phyloP scores from a whole-genome alignment of 1,139 yeast species.

The Magnusiomyces tetraspermus region DNA sequence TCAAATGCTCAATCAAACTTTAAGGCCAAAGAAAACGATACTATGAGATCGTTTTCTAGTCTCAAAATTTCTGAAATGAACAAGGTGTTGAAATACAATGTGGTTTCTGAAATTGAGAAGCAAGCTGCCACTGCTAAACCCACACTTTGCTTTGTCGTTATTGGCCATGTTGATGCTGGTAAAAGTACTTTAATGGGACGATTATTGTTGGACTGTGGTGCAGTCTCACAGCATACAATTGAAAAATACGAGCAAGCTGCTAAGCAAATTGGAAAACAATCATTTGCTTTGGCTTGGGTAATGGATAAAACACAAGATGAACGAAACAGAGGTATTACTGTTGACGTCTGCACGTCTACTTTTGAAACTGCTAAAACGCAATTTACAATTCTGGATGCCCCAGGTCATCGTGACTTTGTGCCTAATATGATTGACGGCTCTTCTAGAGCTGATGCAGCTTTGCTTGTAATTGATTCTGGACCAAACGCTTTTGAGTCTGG shows the following conservation, averaged over 20 bases:
- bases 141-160: constrained; percentile 54
- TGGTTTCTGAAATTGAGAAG: constrained; percentile 33
- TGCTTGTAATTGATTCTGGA: constrained; percentile 68
- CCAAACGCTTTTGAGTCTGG: constrained; percentile 87
- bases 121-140: constrained; percentile 58
- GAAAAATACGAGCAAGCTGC: constrained; percentile 76
- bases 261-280: constrained; percentile 74
- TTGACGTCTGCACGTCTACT: constrained; percentile 78
- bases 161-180: constrained; percentile 97
- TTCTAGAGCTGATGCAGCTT: constrained; percentile 66
- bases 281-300: constrained; percentile 95
- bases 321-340: constrained; percentile 76
- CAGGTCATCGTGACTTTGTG: constrained; percentile 95
- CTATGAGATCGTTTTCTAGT: not conserved
- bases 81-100: constrained; percentile 1
- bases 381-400: constrained; percentile 92
- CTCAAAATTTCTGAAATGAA: not conserved
- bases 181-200: constrained; percentile 94
- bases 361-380: constrained; percentile 58
- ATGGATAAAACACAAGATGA: constrained; percentile 95
- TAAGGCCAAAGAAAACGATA: constrained; percentile 2
- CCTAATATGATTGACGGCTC: constrained; percentile 99
- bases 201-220: constrained; percentile 67
- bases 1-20: constrained; percentile 46
- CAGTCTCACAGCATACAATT: constrained; percentile 69